Evolutionary conservation across 2,329 filamentous ascomycete genomes (phyloP), one percentile per base, ranked within the genome.

Genomic region (Helotiales sp.): DNA sequence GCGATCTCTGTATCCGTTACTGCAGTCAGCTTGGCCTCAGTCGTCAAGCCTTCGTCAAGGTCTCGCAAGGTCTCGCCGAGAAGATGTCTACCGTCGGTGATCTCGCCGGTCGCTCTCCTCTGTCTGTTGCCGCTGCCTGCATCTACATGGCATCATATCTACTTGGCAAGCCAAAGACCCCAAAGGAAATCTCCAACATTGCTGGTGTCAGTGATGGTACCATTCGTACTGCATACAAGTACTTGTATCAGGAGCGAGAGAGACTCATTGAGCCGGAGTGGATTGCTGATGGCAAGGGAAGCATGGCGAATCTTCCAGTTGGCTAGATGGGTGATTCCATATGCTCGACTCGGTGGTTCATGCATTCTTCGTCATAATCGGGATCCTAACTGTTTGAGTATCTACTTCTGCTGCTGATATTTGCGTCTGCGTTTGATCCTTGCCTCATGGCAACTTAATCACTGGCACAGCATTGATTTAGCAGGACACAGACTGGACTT

Each of bases 141-240:
- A 97, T 99, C 73, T 99, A 95, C 79, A 95, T 98, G 86, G 90
- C 93, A 3, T 92, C 91, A 29, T 86, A 93, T 69, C 81, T 98
- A 34, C 88, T 96, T 77, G 90, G 88, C 55, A 84, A 95, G 65
- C 80, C 85, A 19, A 90, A 89, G 68, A 80, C 84, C 6, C 89
- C 91, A n/a, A 93, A 93, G 73, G 89, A 96, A 60, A 97, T 99
- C 67, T 90, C 91, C 5, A 74, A 76, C 24, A 88, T 95, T 17
- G 91, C 90, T 1, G 91, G 91, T 64, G 95, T 99, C 27, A 97
- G 92, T 72, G 96, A 99, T 70, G 93, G 95, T 55, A 99, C 95
- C 0, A 96, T 99, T 68, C 93, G 96, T 69, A 96, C 91, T 25
- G 93, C 93, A 0, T 99, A 98, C 79, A 95, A 95, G 71, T 87